Evolutionary conservation across 306 rosid genomes (phyloP), one percentile per base, ranked within the genome.

Genomic region (Carpinus viminea): DNA sequence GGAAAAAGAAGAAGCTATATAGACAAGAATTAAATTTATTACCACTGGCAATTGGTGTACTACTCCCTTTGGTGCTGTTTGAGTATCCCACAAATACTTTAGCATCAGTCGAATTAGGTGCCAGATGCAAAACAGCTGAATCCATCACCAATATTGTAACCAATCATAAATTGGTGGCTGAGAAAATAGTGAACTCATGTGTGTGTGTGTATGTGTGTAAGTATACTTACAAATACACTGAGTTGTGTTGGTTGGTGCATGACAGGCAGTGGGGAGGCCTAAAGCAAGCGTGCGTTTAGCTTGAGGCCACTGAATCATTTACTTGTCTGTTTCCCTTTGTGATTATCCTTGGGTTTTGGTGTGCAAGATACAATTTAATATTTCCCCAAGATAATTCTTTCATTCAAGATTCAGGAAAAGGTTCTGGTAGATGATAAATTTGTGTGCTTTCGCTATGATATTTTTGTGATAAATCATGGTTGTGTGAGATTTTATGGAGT

Each of bases 61-160:
- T 51, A 31, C 51, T 85, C 6, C 71, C 74, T 28, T 43, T 72
- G 31, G 50, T 36, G 46, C 47, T 21, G 21, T 80, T 77, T 5
- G 80, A 65, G 53, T 12, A 46, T 2, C 76, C 94, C 78, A 71
- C 66, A 80, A 93, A 93, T 68, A 87, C 61, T 83, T 91, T 93
- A 15, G 94, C 95, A 0, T 85, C 86, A 0, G 71, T 7, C 7
- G 97, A 93, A 72, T 85, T 90, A 2, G 95, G 93, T 56, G 85
- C 18, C 90, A 93, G 84, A 69, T 91, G 93, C 82, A 93, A 75
- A 68, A 93, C 76, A 78, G 89, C 98, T 93, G 87, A 53, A 86
- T 64, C 8, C 74, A 72, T 24, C 48, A 55, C 48, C 17, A n/a
- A 45, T 69, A 74, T 66, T 51, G 38, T 5, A n/a, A 72, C 7